Conservation (phyloP, 192 early-diverging fungal species). For the Coemansia sp. region DNA sequence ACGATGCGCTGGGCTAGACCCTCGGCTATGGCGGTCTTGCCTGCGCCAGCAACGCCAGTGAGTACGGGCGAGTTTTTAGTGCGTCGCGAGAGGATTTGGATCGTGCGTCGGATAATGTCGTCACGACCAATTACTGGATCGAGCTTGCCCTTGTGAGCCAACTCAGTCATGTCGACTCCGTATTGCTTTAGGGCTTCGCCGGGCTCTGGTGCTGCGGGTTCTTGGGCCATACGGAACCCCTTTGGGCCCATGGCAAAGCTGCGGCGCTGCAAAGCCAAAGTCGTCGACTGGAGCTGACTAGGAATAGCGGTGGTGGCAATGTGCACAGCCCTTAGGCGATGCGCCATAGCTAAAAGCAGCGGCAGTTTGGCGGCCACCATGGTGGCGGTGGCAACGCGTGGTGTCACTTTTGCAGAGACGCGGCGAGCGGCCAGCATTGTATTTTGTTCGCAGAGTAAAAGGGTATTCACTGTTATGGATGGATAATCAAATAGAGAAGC, state of each 20-base stretch:
- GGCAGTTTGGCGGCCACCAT: not conserved
- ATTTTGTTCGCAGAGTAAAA: not conserved
- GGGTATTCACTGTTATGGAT: not conserved
- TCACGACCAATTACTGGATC: slow-evolving; percentile 82
- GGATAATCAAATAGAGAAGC: not conserved
- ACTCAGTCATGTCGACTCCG: slow-evolving; percentile 72
- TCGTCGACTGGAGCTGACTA: not conserved
- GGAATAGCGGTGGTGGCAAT: not conserved
- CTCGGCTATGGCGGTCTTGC: slow-evolving; percentile 82
- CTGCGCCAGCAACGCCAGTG: slow-evolving; percentile 77
- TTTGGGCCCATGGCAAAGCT: slow-evolving; percentile 46
- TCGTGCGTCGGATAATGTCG: slow-evolving; percentile 71
- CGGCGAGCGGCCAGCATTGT: slow-evolving; percentile 7
- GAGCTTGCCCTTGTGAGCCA: slow-evolving; percentile 73
- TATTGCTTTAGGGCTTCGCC: slow-evolving; percentile 57
- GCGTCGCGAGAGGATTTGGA: slow-evolving; percentile 74
- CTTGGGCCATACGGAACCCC: slow-evolving; percentile 52
- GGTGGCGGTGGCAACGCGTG: not conserved
- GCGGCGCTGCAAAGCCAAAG: slow-evolving; percentile 3
- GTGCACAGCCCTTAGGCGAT: not conserved
- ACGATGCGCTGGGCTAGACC: slow-evolving; percentile 77
- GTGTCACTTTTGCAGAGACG: not conserved
- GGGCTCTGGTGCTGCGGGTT: slow-evolving; percentile 41
- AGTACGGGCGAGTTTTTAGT: slow-evolving; percentile 80
- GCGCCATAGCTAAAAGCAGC: not conserved